phyloP scores from a whole-genome alignment of 1,284 basidiomycete species.

The Hymenochaete sp. region DNA sequence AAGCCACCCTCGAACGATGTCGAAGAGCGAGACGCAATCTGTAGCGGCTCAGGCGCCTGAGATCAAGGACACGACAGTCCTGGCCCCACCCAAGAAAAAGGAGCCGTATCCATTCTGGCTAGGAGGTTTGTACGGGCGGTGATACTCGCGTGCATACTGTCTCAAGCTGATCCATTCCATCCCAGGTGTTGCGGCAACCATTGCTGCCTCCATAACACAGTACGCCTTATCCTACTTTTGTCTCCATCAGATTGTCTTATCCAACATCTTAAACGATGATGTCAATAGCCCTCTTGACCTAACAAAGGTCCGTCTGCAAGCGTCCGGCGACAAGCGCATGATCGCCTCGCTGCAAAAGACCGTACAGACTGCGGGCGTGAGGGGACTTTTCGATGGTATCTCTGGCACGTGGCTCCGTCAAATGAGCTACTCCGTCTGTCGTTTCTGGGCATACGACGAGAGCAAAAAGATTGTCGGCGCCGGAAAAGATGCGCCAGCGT shows the following conservation, averaged over 20 bases:
- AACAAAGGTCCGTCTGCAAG: constrained; percentile 82
- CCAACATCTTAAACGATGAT: neutral
- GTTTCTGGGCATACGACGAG: constrained; percentile 91
- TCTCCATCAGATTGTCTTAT: constrained; percentile 23
- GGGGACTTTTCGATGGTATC: constrained; percentile 81
- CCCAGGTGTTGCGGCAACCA: constrained; percentile 66
- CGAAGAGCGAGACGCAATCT: too few species aligned
- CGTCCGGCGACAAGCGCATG: constrained; percentile 83
- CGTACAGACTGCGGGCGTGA: constrained; percentile 56
- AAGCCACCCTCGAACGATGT: too few species aligned
- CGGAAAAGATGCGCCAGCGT: constrained; percentile 55
- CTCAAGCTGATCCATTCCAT: too few species aligned
- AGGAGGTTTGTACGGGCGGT: constrained; percentile 43
- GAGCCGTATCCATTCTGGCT: constrained; percentile 78
- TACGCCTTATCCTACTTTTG: too few species aligned
- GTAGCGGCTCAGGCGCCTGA: too few species aligned
- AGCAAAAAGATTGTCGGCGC: constrained; percentile 77
- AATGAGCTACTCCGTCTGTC: constrained; percentile 88
- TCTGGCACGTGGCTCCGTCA: constrained; percentile 85
- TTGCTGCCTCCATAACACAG: constrained; percentile 78
- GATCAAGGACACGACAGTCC: too few species aligned
- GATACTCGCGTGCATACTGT: constrained; percentile 12
- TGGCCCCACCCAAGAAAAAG: constrained; percentile 34
- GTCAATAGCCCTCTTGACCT: constrained; percentile 65
- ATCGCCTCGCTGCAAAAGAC: constrained; percentile 73